Evolutionary conservation across 352 stramenopile species (phyloP).

Genomic region (Pythium oligandrum): DNA sequence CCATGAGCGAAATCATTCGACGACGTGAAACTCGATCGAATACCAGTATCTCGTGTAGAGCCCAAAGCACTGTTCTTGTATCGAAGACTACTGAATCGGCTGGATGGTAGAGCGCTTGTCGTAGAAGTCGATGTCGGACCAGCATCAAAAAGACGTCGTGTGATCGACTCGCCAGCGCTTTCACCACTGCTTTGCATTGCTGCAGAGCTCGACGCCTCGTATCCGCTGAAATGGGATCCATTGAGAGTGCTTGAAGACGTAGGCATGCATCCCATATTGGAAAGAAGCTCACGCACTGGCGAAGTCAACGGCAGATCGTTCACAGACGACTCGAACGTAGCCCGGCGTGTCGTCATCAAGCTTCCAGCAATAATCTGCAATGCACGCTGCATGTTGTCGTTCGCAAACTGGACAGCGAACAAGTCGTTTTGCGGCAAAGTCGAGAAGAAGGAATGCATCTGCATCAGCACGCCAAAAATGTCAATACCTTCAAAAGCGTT

Average conservation of each 20-base stretch:
- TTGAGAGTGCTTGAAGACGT: constrained; percentile 15
- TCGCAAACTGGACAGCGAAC: constrained; percentile 66
- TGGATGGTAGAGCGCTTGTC: constrained; percentile 4
- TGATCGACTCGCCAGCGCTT: constrained; percentile 27
- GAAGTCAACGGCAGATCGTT: constrained; percentile 57
- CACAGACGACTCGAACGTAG: constrained; percentile 52
- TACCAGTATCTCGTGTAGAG: constrained; percentile 5
- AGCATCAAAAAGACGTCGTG: constrained; percentile 48
- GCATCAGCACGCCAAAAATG: constrained; percentile 78
- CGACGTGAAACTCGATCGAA: constrained; percentile 43
- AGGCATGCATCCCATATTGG: constrained; percentile 10
- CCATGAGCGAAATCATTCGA: constrained; percentile 27
- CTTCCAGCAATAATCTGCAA: constrained; percentile 64
- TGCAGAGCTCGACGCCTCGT: constrained; percentile 13
- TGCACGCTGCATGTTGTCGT: constrained; percentile 70
- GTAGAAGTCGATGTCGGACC: constrained; percentile 9
- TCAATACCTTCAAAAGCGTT: constrained; percentile 77
- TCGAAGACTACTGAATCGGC: constrained; percentile 20
- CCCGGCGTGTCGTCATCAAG: constrained; percentile 41
- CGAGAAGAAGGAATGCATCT: constrained; percentile 85
- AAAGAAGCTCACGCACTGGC: constrained; percentile 31
- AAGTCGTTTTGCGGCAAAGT: constrained; percentile 59
- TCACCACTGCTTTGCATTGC: constrained; percentile 6
- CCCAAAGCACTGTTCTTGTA: constrained; percentile 14
- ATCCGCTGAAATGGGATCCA: constrained; percentile 14